Base-by-base conservation (phyloP, 2,329 filamentous ascomycete species). In the Huntiella omanensis region DNA sequence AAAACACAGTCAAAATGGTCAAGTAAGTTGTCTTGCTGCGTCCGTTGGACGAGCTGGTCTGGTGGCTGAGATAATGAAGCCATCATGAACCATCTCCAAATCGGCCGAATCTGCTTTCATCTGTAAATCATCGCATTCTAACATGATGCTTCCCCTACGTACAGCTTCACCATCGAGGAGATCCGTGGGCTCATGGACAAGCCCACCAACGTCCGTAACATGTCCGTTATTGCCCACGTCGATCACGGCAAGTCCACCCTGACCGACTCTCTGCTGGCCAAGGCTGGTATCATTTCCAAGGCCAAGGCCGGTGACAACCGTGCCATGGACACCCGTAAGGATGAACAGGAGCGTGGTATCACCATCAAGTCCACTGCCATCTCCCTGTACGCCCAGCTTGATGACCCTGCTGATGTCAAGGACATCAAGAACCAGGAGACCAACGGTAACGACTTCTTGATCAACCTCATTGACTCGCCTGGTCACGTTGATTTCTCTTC, bases 401-500 rank as follows among this genome's bases (percentile, higher is more conserved):
- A 73, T 52, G 77, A 83, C 56, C 69, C 74, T 42, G 88, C 95
- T 50, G 91, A 96, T 63, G 63, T 95, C 56, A 93, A 94, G 78
- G 91, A 98, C 63, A 86, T 96, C 57, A 80, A 82, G 56, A 77
- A 79, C 65, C 76, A 86, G 69, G 81, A 84, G 70, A 83, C 84
- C 57, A 75, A 86, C 53, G 91, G 91, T 67, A 82, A 80, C 66
- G 85, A 94, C 66, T 98, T 98, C 82, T 75, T 98, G 75, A 92
- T 98, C 80, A 98, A 98, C 81, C 77, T 98, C 70, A 98, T 98
- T 67, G 91, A 98, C 71, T 98, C 91, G 51, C 91, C 91, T 53
- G 91, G 91, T 77, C 91, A 98, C 88, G 91, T 98, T 73, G 91
- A 98, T 73, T 98, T 98, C 81, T 98, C 91, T 37, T 98, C 91